Percentiles rank a stretch among this genome's conserved stretches.
These are phyloP conservation scores for Tagetes patula DNA, from an alignment of 129 eudicot species.

Conservation along the genomic window DNA sequence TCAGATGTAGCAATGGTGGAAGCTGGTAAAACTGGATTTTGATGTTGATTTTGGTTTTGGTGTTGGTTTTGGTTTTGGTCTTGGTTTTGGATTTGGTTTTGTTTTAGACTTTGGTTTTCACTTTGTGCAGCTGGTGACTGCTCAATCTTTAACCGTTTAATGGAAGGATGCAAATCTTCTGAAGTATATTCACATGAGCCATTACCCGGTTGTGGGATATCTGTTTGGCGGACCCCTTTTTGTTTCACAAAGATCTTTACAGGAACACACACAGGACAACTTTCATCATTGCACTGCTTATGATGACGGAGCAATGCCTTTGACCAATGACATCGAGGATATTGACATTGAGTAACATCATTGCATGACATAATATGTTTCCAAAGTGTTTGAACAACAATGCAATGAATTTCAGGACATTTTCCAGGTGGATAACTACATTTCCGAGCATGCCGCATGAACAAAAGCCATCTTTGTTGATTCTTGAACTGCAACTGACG, in stretches of 20 bases:
- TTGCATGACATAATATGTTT: slow-evolving; percentile 60
- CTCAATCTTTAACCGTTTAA: slow-evolving; percentile 74
- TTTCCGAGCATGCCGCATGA: slow-evolving; percentile 78
- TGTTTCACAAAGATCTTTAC: slow-evolving; percentile 47
- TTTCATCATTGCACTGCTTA: slow-evolving; percentile 53
- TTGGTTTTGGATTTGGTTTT: background rate
- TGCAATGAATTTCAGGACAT: slow-evolving; percentile 57
- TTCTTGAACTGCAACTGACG: slow-evolving; percentile 47
- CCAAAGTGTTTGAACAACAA: slow-evolving; percentile 52
- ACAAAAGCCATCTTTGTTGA: slow-evolving; percentile 81
- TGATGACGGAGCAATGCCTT: slow-evolving; percentile 50
- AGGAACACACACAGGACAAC: slow-evolving; percentile 82
- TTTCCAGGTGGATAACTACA: slow-evolving; percentile 70
- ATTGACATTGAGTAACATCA: slow-evolving; percentile 42
- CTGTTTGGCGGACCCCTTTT: slow-evolving; percentile 41
- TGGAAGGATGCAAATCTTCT: slow-evolving; percentile 65
- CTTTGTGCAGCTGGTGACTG: slow-evolving; percentile 40
- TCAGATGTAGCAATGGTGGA: slow-evolving; percentile 40
- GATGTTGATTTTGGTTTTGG: background rate
- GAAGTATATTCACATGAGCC: slow-evolving; percentile 38
- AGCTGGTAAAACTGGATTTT: slow-evolving; percentile 31
- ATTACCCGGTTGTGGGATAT: slow-evolving; percentile 39
- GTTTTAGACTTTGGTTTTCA: slow-evolving; percentile 23
- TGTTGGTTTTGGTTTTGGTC: background rate
- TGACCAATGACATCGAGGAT: slow-evolving; percentile 57